These are phyloP conservation scores for Backusella morwellensis DNA, from an alignment of 192 early-diverging fungal genomes.

Conservation along the genomic window DNA sequence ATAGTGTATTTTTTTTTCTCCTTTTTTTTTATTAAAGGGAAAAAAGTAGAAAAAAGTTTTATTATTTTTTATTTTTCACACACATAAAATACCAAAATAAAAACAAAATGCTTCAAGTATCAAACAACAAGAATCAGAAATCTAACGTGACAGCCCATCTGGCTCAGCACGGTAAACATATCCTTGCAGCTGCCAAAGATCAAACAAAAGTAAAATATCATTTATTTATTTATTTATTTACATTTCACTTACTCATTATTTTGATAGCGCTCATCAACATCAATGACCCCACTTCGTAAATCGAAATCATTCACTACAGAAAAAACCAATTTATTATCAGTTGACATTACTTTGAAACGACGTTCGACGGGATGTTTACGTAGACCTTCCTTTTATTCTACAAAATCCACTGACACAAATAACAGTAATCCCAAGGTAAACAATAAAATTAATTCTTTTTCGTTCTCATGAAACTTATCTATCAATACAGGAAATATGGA, in stretches of 20 bases:
- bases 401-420: constrained; percentile 2
- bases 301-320: constrained; percentile 29
- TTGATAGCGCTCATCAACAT: neutral
- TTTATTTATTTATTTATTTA: neutral
- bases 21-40: neutral
- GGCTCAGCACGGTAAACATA: constrained; percentile 4
- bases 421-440: constrained; percentile 9
- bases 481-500: constrained; percentile 20
- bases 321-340: neutral
- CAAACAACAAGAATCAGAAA: constrained; percentile 4
- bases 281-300: constrained; percentile 23
- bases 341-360: constrained; percentile 31
- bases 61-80: neutral
- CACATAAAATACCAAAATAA: constrained; percentile 3
- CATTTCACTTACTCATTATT: neutral
- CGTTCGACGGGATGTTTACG: constrained; percentile 32
- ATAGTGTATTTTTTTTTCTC: neutral
- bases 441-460: neutral
- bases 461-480: neutral
- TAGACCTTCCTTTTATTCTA: constrained; percentile 14
- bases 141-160: neutral
- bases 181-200: constrained; percentile 17
- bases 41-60: neutral
- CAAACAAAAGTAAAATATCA: neutral
- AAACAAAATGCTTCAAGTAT: constrained; percentile 7